phyloP scores from a whole-genome alignment of 2,329 filamentous ascomycete species.

The Golovinomyces cichoracearum region DNA sequence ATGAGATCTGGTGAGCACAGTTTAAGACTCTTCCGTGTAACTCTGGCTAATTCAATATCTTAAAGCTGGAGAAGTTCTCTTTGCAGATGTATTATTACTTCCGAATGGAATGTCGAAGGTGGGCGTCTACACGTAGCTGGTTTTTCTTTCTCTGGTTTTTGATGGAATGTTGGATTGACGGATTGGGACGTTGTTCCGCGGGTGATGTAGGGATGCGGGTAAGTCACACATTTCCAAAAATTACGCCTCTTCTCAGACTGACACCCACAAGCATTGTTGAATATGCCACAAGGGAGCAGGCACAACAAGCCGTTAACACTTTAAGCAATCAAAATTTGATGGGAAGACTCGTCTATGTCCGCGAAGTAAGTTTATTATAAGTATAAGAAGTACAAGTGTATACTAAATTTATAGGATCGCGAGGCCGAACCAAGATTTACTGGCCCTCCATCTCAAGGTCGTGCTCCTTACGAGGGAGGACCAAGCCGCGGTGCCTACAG shows the following conservation, averaged over 20 bases:
- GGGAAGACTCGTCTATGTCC: conserved; percentile 94
- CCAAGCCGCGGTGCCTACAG: conserved; percentile 23
- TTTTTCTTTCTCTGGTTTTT: conserved; percentile 35
- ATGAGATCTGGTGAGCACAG: conserved; percentile 81
- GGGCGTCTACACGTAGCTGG: conserved; percentile 78
- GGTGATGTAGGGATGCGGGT: conserved; percentile 99
- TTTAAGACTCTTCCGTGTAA: conserved; percentile 8
- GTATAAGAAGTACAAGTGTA: too few relatives aligned
- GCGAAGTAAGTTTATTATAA: conserved; percentile 44
- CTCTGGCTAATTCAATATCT: conserved; percentile 17
- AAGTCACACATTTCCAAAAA: conserved; percentile 23
- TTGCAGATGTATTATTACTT: conserved; percentile 97
- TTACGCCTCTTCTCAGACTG: too few relatives aligned
- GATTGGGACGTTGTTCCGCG: conserved; percentile 75
- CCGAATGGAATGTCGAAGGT: conserved; percentile 99
- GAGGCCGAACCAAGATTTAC: conserved; percentile 95
- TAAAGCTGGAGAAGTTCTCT: conserved; percentile 92
- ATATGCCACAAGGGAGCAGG: conserved; percentile 98
- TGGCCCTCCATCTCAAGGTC: conserved; percentile 37
- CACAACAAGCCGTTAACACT: conserved; percentile 85
- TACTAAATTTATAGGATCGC: conserved; percentile 40
- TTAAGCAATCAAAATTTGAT: conserved; percentile 98
- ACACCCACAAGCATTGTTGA: conserved; percentile 65
- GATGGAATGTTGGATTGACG: conserved; percentile 97
- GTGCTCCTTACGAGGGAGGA: conserved; percentile 31